Evolutionary conservation across 192 early-diverging fungal genomes (phyloP).

Genomic region (Podila verticillata): DNA sequence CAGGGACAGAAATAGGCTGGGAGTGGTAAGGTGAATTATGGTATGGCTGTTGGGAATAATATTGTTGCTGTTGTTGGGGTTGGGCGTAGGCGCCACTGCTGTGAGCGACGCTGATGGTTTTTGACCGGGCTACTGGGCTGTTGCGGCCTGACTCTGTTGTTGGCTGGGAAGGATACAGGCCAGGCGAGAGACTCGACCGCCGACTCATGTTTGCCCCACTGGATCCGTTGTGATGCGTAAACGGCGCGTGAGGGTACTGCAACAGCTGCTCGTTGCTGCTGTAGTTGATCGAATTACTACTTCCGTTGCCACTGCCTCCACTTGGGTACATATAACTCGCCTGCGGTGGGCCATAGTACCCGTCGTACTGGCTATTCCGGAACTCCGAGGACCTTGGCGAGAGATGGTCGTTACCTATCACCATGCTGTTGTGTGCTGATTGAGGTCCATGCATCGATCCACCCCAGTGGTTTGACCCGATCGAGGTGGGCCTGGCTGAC

Average conservation of each 20-base stretch:
- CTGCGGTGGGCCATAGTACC: conserved; percentile 7
- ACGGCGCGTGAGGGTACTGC: not conserved
- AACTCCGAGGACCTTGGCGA: conserved; percentile 13
- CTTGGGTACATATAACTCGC: not conserved
- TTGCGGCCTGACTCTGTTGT: not conserved
- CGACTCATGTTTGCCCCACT: conserved; percentile 5
- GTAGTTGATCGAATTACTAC: not conserved
- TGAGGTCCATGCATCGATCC: not conserved
- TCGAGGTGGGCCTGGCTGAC: not conserved
- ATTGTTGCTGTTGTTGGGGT: not conserved
- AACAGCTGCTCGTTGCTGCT: conserved; percentile 27
- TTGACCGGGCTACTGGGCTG: conserved; percentile 8
- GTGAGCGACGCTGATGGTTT: conserved; percentile 3
- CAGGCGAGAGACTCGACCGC: conserved; percentile 32
- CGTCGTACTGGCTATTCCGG: conserved; percentile 20
- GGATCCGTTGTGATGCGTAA: not conserved
- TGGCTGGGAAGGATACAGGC: not conserved
- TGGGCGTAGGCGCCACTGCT: not conserved
- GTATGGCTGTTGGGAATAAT: too few species aligned
- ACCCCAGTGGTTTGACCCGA: not conserved
- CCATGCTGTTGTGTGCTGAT: not conserved
- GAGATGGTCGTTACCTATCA: conserved; percentile 6
- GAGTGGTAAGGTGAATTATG: too few species aligned
- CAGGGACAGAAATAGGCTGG: too few species aligned
- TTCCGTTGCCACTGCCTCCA: not conserved